Evolutionary conservation across 345 rosid species (phyloP), one percentile per base, ranked within the genome.

Genomic region (Mercurialis annua): DNA sequence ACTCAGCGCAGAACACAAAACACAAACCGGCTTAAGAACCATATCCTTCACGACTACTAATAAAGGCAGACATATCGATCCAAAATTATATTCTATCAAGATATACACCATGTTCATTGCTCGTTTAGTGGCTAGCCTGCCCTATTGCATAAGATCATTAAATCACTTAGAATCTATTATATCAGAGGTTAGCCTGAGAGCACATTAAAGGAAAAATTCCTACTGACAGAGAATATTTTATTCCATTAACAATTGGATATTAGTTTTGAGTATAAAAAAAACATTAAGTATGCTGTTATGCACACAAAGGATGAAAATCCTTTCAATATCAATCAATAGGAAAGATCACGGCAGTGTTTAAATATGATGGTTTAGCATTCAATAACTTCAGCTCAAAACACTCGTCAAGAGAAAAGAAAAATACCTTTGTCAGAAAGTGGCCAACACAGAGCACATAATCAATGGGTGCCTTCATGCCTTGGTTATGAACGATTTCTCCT

Each of bases 381-480:
- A 55, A 29, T 55, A 18, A 3, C 36, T 30, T 18, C 21, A 40
- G 18, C 36, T 24, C 7, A 60, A n/a, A 38, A 50, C 24, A 63
- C 70, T 36, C 31, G 58, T 12, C 2, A 26, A 52, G 50, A 16
- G 31, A 20, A 65, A 71, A 43, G 21, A 69, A 62, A 38, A 64
- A 62, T 58, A 80, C 88, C 88, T 84, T 84, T 1, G 65, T 43
- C 47, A 82, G 73, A 72, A 84, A 84, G 71, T 84, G 84, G 3
- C 88, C 88, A 26, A 78, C 71, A 58, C 88, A 84, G 59, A 84
- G 81, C 68, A 84, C 86, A 65, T 76, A 84, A 66, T 84, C 88
- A 40, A 84, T 80, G n/a, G 88, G 84, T n/a, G 70, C 67, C 64
- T 73, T 78, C 82, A 78, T 68, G 72, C 73, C 82, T 64, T 69